Conservation (phyloP, 2,329 filamentous ascomycete genomes). For the Epichloe gansuensis region DNA sequence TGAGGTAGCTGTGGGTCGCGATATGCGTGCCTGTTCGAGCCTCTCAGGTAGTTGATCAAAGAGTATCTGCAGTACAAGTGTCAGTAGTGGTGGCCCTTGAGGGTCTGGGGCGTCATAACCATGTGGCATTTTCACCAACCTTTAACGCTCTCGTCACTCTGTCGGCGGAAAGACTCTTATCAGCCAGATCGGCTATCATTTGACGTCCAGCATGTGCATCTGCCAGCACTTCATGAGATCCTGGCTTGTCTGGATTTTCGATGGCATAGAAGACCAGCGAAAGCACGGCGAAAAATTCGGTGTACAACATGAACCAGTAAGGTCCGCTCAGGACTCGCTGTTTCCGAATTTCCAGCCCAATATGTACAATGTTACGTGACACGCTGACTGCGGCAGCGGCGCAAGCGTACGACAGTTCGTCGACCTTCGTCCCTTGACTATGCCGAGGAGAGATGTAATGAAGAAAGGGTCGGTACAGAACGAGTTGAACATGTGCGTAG, state of each 20-base stretch:
- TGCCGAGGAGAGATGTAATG: slow-evolving; percentile 65
- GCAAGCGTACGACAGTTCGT: slow-evolving; percentile 68
- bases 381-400: slow-evolving; percentile 50
- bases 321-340: slow-evolving; percentile 65
- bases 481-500: slow-evolving; percentile 74
- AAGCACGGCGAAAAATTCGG: slow-evolving; percentile 69
- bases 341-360: slow-evolving; percentile 65
- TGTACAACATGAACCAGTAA: slow-evolving; percentile 81
- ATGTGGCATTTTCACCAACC: slow-evolving; percentile 35
- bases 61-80: slow-evolving; percentile 41
- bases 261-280: slow-evolving; percentile 70
- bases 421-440: slow-evolving; percentile 44
- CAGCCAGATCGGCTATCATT: slow-evolving; percentile 65
- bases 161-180: slow-evolving; percentile 80
- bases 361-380: slow-evolving; percentile 64
- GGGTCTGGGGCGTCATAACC: neutral
- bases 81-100: slow-evolving; percentile 2
- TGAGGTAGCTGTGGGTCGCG: slow-evolving; percentile 22
- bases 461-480: slow-evolving; percentile 71
- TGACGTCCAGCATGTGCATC: slow-evolving; percentile 79
- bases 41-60: slow-evolving; percentile 74
- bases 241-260: slow-evolving; percentile 65
- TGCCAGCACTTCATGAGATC: slow-evolving; percentile 66
- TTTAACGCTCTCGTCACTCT: slow-evolving; percentile 67
- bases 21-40: slow-evolving; percentile 41